Percentiles rank a stretch among this genome's conserved stretches.
Conservation (phyloP, 441 rosid species). For the Mallotus repandus region DNA sequence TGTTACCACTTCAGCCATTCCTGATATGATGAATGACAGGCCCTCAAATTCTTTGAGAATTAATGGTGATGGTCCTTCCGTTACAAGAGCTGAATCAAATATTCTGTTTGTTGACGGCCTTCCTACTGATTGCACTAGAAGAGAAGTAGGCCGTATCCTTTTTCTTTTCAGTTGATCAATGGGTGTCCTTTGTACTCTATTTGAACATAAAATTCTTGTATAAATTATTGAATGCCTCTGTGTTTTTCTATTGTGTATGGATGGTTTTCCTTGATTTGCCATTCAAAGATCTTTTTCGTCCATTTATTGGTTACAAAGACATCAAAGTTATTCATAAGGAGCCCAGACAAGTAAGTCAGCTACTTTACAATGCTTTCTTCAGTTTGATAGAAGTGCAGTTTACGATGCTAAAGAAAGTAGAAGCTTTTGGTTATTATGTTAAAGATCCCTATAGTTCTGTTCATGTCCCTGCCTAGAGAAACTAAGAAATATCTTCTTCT, state of each 20-base stretch:
- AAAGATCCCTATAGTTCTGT: not conserved
- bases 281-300: constrained; percentile 53
- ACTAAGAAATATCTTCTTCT: not conserved
- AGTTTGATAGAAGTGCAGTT: not conserved
- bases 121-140: constrained; percentile 60
- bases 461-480: not conserved
- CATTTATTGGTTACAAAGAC: constrained; percentile 56
- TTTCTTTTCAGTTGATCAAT: not conserved
- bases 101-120: constrained; percentile 58
- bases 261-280: constrained; percentile 24
- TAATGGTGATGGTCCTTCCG: constrained; percentile 27
- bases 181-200: not conserved
- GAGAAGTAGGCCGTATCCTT: constrained; percentile 74
- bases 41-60: constrained; percentile 34
- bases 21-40: constrained; percentile 32
- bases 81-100: constrained; percentile 34
- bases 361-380: constrained; percentile 9
- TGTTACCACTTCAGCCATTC: constrained; percentile 25
- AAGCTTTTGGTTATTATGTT: not conserved
- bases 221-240: not conserved
- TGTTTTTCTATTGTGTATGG: constrained; percentile 5
- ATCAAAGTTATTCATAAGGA: constrained; percentile 62
- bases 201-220: not conserved
- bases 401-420: not conserved
- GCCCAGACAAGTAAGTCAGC: constrained; percentile 48